Percentiles rank a stretch among this genome's conserved stretches.
Evolutionary conservation across 345 rosid genomes (phyloP).

Genomic region (Eucalyptus tenuipes): DNA sequence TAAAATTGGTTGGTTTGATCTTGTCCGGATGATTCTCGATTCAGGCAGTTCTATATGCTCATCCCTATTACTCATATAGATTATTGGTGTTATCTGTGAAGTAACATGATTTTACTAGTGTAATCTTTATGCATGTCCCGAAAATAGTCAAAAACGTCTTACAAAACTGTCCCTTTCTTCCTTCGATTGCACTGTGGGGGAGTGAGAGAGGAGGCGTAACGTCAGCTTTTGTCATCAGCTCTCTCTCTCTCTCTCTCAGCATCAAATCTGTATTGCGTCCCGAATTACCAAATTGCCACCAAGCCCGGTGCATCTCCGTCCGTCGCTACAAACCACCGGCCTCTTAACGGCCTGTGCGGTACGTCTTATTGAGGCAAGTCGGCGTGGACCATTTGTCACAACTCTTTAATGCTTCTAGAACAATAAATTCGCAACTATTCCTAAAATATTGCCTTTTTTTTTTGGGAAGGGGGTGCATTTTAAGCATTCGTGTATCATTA

Average conservation of each 20-base stretch:
- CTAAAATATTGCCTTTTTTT: not conserved
- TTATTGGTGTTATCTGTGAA: not conserved
- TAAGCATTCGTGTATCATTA: not conserved
- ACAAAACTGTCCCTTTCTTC: not conserved
- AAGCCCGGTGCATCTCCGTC: not conserved
- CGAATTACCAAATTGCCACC: not conserved
- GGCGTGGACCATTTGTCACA: not conserved
- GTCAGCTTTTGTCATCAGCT: too few species aligned
- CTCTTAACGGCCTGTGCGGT: not conserved
- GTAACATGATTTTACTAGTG: not conserved
- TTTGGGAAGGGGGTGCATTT: too few species aligned
- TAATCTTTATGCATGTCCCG: not conserved
- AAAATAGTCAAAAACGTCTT: not conserved
- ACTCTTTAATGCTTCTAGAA: not conserved
- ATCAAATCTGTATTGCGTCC: too few species aligned
- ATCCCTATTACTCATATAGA: not conserved
- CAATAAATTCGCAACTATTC: not conserved
- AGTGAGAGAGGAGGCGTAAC: not conserved
- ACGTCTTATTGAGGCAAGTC: not conserved
- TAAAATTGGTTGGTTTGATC: too few species aligned
- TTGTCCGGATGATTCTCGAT: rapidly evolving
- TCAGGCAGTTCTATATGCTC: too few species aligned
- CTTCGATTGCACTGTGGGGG: not conserved
- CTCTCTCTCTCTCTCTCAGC: too few species aligned
- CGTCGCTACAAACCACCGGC: not conserved